Evolutionary conservation across 148 eudicot species (phyloP).

Genomic region (Heliosperma pusillum): DNA sequence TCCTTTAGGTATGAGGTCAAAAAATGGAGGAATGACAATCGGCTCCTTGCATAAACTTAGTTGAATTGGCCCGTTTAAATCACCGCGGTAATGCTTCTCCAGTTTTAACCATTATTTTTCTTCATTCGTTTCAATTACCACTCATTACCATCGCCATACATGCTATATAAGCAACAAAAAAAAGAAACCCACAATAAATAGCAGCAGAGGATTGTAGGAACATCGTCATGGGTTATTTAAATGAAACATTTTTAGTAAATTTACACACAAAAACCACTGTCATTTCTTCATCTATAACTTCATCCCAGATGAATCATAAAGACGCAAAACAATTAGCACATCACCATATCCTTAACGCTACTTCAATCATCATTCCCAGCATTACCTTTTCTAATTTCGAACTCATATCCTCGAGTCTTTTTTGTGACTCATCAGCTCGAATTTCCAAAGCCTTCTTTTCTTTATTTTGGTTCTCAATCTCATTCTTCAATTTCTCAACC

Average conservation of each 20-base stretch:
- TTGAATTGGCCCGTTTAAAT: background rate
- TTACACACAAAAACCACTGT: background rate
- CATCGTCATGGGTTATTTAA: too few relatives aligned
- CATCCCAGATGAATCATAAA: background rate
- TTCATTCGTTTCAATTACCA: background rate
- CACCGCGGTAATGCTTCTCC: background rate
- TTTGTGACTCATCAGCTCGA: conserved; percentile 49
- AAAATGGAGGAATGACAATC: background rate
- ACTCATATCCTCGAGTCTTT: conserved; percentile 45
- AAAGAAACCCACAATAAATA: too few relatives aligned
- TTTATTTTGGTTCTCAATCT: conserved; percentile 45
- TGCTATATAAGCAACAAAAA: too few relatives aligned
- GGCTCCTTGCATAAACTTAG: background rate
- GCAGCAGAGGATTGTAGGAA: background rate
- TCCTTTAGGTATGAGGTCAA: background rate
- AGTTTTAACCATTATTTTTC: background rate
- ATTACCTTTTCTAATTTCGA: conserved; percentile 57
- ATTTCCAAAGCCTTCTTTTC: conserved; percentile 53
- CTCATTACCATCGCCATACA: too few relatives aligned
- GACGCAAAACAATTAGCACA: background rate
- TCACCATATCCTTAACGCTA: background rate
- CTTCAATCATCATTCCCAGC: background rate
- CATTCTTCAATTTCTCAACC: conserved; percentile 62
- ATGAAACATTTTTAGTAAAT: background rate
- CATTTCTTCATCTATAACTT: background rate